A percentile compares a stretch with the other conserved stretches of the same genome.
Evolutionary conservation across 345 rosid species (phyloP).

Genomic region (Clausena lansium): DNA sequence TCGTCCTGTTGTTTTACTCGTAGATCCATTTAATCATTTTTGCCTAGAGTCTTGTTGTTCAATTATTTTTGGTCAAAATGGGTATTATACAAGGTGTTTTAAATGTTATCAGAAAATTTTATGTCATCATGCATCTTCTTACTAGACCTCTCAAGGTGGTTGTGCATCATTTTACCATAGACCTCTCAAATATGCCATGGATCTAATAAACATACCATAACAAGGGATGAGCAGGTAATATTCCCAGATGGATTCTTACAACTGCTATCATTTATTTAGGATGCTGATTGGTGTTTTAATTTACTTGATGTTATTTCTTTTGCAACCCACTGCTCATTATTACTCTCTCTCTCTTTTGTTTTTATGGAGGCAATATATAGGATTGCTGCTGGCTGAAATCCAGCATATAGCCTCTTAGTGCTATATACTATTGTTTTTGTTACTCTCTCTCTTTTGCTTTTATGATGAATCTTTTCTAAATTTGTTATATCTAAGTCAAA

Average conservation of each 20-base stretch:
- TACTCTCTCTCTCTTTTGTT: background rate
- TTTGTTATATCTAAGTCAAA: background rate
- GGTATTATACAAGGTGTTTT: background rate
- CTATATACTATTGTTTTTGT: no score
- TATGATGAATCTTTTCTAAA: background rate
- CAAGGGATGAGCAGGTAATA: slow-evolving; percentile 83
- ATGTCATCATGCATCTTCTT: no score
- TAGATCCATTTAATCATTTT: background rate
- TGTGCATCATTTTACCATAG: no score
- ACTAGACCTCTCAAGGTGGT: no score
- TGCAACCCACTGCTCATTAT: background rate
- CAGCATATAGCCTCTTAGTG: background rate
- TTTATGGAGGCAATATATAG: background rate
- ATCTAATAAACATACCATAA: slow-evolving; percentile 54
- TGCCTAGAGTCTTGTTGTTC: background rate
- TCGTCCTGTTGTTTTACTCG: background rate
- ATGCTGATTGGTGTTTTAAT: slow-evolving; percentile 2
- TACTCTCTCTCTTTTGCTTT: no score
- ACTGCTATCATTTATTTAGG: background rate
- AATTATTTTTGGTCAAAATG: background rate
- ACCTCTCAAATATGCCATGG: no score
- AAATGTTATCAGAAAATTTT: no score
- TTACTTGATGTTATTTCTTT: background rate
- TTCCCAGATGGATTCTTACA: background rate
- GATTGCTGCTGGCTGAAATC: background rate